These are phyloP conservation scores for Botrytis squamosa DNA, from an alignment of 2,329 filamentous ascomycete genomes.

Conservation along the genomic window DNA sequence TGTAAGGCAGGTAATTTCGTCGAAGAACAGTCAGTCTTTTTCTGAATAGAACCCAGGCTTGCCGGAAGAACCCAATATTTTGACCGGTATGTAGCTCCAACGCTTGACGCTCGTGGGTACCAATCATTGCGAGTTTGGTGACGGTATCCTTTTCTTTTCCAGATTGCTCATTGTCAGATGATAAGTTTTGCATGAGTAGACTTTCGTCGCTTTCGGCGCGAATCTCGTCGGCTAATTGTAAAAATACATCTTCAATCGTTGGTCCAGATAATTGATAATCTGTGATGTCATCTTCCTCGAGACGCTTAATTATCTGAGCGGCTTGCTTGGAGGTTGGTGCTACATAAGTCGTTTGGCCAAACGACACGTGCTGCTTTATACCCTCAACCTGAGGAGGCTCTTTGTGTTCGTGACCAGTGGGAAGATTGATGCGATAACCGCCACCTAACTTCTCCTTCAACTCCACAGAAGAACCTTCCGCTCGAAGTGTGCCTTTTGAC, in stretches of 20 bases:
- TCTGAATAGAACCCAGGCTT: slow-evolving; percentile 71
- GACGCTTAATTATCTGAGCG: slow-evolving; percentile 64
- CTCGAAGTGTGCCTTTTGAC: slow-evolving; percentile 79
- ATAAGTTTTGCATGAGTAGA: slow-evolving; percentile 20
- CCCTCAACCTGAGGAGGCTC: slow-evolving; percentile 52
- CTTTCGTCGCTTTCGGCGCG: slow-evolving; percentile 47
- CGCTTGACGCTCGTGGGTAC: slow-evolving; percentile 20
- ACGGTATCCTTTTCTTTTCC: slow-evolving; percentile 36
- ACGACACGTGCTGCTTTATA: slow-evolving; percentile 56
- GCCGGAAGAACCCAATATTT: slow-evolving; percentile 65
- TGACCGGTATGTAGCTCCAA: slow-evolving; percentile 65
- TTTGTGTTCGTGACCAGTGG: slow-evolving; percentile 53
- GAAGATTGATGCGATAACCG: slow-evolving; percentile 79
- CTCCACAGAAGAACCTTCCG: slow-evolving; percentile 79
- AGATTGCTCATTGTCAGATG: slow-evolving; percentile 20
- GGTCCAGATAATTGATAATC: slow-evolving; percentile 87
- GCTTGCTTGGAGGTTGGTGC: slow-evolving; percentile 69
- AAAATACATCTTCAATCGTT: slow-evolving; percentile 89
- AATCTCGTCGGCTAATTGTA: slow-evolving; percentile 81
- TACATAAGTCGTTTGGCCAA: slow-evolving; percentile 72
- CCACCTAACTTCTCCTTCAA: slow-evolving; percentile 80
- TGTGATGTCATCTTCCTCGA: slow-evolving; percentile 65
- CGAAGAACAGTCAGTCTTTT: slow-evolving; percentile 78
- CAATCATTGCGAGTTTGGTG: slow-evolving; percentile 15
- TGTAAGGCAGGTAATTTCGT: slow-evolving; percentile 74